phyloP scores from a whole-genome alignment of 2,329 filamentous ascomycete species.

The Aspergillus sp. region DNA sequence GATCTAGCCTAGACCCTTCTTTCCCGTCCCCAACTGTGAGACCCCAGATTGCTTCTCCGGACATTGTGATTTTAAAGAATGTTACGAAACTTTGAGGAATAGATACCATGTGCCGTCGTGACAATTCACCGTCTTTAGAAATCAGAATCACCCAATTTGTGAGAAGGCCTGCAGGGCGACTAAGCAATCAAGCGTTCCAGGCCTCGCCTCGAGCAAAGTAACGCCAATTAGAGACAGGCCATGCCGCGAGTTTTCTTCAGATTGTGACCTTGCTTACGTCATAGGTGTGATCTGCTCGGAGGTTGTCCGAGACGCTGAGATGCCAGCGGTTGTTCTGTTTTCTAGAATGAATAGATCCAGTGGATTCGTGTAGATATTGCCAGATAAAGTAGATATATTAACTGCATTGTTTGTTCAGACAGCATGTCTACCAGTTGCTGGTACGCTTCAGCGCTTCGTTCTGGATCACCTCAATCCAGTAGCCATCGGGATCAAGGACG shows the following conservation, averaged over 20 bases:
- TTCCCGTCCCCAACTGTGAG: neutral
- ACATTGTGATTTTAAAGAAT: no score
- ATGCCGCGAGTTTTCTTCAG: neutral
- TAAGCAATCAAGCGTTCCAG: neutral
- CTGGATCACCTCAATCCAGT: constrained; percentile 78
- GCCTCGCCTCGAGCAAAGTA: neutral
- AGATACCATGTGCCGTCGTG: neutral
- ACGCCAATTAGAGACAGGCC: neutral
- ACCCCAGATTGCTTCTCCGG: neutral
- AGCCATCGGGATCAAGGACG: constrained; percentile 82
- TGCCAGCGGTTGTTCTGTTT: neutral
- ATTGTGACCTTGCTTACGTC: neutral
- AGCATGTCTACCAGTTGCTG: constrained; percentile 39
- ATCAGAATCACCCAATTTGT: neutral
- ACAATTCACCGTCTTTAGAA: neutral
- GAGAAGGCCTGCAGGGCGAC: neutral
- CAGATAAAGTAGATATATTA: neutral
- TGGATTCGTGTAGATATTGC: neutral
- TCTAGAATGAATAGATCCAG: neutral
- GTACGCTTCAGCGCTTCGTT: constrained; percentile 59
- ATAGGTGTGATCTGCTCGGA: neutral
- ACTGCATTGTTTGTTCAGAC: no score
- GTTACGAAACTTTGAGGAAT: neutral
- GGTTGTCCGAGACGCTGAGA: neutral
- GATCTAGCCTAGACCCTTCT: neutral